Base-by-base conservation (phyloP, 192 early-diverging fungal species). In the Coemansia sp. region DNA sequence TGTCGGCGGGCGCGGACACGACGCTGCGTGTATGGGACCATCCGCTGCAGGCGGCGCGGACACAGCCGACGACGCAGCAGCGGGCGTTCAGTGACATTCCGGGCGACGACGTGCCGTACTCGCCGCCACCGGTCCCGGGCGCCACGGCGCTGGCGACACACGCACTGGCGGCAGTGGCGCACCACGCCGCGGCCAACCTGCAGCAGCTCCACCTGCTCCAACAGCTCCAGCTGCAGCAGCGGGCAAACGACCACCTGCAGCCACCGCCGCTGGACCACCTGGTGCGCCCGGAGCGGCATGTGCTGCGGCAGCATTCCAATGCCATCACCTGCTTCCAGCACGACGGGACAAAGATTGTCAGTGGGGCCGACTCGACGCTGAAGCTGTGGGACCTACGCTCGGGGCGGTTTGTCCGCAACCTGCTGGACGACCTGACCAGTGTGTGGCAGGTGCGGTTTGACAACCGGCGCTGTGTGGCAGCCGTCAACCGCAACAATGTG, bases 241-340 rank as follows among this genome's bases (percentile, higher is more conserved):
- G 62, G 6, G 64, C 54, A 2, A 66, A 74, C 40, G 63, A 74
- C 58, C 62, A 65, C 54, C 22, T 74, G 3, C 70, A 62, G 21
- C 54, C 48, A 27, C 62, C 65, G 33, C 22, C 39, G 5, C 20
- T 42, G 3, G 34, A 33, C n/a, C 58, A 68, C 17, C 28, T 72
- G 19, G 30, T 72, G 7, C 77, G 71, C 79, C 33, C 79, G 83
- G 44, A 84, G 77, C 29, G 92, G 3, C 35, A 35, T 17, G 49
- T 72, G 78, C n/a, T 93, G 91, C 56, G 56, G 58, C 23, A 87
- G 80, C 22, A 78, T 29, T 46, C 60, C 3, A 64, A 51, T 3
- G 94, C 96, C 7, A 99, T 99, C 36, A 99, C 96, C 3, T 98
- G 95, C 52, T 96, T 99, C 73, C 95, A 99, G 60, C 90, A 96